Percentiles rank a stretch among this genome's conserved stretches.
phyloP scores from a whole-genome alignment of 441 rosid genomes.

The Capsella rubella region DNA sequence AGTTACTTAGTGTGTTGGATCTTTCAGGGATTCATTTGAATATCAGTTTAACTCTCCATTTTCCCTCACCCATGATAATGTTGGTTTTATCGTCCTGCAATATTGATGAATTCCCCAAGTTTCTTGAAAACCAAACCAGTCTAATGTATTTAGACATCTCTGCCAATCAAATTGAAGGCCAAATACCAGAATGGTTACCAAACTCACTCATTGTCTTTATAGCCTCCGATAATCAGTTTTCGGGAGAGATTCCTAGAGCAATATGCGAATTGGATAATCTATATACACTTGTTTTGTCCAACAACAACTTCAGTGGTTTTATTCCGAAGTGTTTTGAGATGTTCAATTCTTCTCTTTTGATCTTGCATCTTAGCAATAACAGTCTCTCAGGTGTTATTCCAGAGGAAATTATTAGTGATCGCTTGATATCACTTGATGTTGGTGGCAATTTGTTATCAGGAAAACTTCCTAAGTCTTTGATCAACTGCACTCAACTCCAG shows the following conservation, averaged over 20 bases:
- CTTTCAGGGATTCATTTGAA: slow-evolving; percentile 16
- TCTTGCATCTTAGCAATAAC: slow-evolving; percentile 27
- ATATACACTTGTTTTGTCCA: slow-evolving; percentile 14
- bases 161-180: slow-evolving; percentile 19
- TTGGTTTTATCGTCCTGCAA: slow-evolving; percentile 23
- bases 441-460: slow-evolving; percentile 21
- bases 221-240: not conserved
- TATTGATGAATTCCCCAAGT: slow-evolving; percentile 32
- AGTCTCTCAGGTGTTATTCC: not conserved
- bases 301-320: slow-evolving; percentile 37
- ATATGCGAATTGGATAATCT: not conserved
- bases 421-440: slow-evolving; percentile 2
- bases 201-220: not conserved
- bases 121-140: not conserved
- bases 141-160: slow-evolving; percentile 2
- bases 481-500: slow-evolving; percentile 1
- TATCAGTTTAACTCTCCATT: not conserved
- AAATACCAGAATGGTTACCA: slow-evolving; percentile 37
- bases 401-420: not conserved
- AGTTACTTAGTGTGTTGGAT: too few relatives aligned
- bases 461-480: slow-evolving; percentile 11
- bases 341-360: not conserved
- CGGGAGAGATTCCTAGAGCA: slow-evolving; percentile 11
- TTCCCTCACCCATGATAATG: not conserved
- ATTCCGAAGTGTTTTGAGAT: slow-evolving; percentile 27